These are phyloP conservation scores for Russula olivacea DNA, from an alignment of 768 basidiomycete genomes.

Conservation along the genomic window DNA sequence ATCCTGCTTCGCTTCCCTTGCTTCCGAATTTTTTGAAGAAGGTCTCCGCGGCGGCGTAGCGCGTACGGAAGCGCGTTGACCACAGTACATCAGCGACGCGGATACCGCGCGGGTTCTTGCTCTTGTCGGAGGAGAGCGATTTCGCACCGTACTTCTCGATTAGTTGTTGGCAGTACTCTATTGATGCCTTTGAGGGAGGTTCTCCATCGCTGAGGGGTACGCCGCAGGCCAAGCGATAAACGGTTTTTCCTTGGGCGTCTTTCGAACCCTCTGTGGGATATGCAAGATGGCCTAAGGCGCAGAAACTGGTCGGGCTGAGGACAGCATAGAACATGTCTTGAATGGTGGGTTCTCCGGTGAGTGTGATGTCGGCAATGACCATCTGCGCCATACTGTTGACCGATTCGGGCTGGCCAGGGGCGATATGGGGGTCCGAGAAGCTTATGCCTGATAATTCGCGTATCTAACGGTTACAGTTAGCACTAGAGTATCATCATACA, in stretches of 20 bases:
- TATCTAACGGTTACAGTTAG: slow-evolving; percentile 32
- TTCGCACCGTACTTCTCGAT: slow-evolving; percentile 39
- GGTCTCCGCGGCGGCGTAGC: slow-evolving; percentile 39
- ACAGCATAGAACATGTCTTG: slow-evolving; percentile 26
- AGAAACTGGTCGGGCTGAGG: slow-evolving; percentile 31
- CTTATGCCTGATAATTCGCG: slow-evolving; percentile 38
- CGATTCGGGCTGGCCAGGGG: slow-evolving; percentile 23
- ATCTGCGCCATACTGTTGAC: slow-evolving; percentile 36
- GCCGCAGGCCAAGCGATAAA: slow-evolving; percentile 40
- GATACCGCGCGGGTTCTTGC: slow-evolving; percentile 33
- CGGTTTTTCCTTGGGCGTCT: slow-evolving; percentile 15
- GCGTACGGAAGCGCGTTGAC: slow-evolving; percentile 45
- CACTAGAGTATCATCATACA: not conserved
- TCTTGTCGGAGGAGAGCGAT: slow-evolving; percentile 33
- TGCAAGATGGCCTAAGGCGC: slow-evolving; percentile 38
- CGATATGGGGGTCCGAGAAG: slow-evolving; percentile 41
- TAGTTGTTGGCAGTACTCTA: slow-evolving; percentile 40
- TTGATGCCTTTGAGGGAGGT: slow-evolving; percentile 36
- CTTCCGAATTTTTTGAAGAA: slow-evolving; percentile 33
- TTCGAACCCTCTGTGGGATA: slow-evolving; percentile 27
- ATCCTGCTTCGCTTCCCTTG: not conserved
- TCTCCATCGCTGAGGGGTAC: slow-evolving; percentile 34
- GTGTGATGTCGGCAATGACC: slow-evolving; percentile 43
- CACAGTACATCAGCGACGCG: slow-evolving; percentile 37
- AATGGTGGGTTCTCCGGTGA: slow-evolving; percentile 25